A percentile compares a stretch with the other conserved stretches of the same genome.
Evolutionary conservation across 2,329 filamentous ascomycete species (phyloP).

Genomic region (Colletotrichum sublineola): DNA sequence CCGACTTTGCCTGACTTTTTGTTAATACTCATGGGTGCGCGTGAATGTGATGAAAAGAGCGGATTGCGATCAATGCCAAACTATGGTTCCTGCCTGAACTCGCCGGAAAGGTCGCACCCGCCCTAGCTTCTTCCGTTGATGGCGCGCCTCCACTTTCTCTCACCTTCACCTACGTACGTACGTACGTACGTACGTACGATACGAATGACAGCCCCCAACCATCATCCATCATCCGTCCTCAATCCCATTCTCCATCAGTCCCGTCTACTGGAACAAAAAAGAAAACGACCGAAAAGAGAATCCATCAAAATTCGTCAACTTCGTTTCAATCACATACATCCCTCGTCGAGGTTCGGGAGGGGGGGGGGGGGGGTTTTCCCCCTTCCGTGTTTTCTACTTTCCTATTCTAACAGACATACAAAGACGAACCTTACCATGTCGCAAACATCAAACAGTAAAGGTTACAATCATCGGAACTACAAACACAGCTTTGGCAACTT

Average conservation of each 20-base stretch:
- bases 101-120: conserved; percentile 30
- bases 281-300: background rate
- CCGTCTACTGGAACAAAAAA: background rate
- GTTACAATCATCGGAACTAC: background rate
- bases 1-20: background rate
- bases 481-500: too few relatives aligned
- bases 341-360: too few relatives aligned
- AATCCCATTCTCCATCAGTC: background rate
- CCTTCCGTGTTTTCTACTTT: background rate
- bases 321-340: background rate
- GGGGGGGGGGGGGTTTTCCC: too few relatives aligned
- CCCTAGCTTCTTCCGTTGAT: conserved; percentile 24
- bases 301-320: background rate
- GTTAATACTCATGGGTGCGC: too few relatives aligned
- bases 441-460: background rate
- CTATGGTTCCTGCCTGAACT: conserved; percentile 26
- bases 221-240: background rate
- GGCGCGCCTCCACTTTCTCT: conserved; percentile 7
- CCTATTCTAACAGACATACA: background rate
- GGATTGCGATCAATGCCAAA: conserved; percentile 19
- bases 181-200: background rate
- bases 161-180: background rate
- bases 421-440: background rate
- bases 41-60: conserved; percentile 7
- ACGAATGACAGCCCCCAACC: background rate